Evolutionary conservation across 441 rosid genomes (phyloP).

Genomic region (Dalechampia spathulata): DNA sequence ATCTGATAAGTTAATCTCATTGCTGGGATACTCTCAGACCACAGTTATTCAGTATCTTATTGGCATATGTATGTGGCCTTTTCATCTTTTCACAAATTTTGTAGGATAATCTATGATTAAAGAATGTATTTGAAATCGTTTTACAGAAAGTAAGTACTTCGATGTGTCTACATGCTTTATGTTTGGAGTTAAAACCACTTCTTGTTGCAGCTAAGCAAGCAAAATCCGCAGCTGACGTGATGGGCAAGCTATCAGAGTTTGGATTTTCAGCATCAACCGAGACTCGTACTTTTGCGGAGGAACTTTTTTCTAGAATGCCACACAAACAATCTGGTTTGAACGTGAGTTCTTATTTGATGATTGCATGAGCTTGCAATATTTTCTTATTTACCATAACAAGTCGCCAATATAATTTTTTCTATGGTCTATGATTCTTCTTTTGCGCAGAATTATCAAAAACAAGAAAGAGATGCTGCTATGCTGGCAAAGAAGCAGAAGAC

Average conservation of each 20-base stretch:
- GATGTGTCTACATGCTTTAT: neutral
- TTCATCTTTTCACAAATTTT: neutral
- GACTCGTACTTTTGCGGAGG: slow-evolving; percentile 60
- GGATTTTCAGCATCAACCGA: slow-evolving; percentile 61
- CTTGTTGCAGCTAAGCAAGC: slow-evolving; percentile 65
- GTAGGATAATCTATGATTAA: neutral
- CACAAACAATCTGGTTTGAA: slow-evolving; percentile 45
- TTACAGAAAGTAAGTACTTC: no score
- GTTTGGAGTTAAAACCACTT: slow-evolving; percentile 1
- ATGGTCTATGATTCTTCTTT: neutral
- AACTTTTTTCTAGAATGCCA: slow-evolving; percentile 65
- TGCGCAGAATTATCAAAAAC: slow-evolving; percentile 60
- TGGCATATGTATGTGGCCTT: slow-evolving; percentile 44
- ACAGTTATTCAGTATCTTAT: slow-evolving; percentile 66
- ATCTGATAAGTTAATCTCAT: slow-evolving; percentile 66
- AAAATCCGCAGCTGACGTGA: slow-evolving; percentile 50
- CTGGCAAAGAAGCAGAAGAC: slow-evolving; percentile 64
- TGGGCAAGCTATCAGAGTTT: slow-evolving; percentile 43
- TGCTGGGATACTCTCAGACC: slow-evolving; percentile 68
- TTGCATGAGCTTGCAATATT: neutral
- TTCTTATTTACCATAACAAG: no score
- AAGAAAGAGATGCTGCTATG: slow-evolving; percentile 83
- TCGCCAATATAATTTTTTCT: no score
- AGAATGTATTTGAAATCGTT: no score
- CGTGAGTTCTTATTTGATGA: slow-evolving; percentile 40